Percentiles rank a stretch among this genome's conserved stretches.
Conservation (phyloP, 1,139 yeast genomes). For the Saccharomyces hybrid region DNA sequence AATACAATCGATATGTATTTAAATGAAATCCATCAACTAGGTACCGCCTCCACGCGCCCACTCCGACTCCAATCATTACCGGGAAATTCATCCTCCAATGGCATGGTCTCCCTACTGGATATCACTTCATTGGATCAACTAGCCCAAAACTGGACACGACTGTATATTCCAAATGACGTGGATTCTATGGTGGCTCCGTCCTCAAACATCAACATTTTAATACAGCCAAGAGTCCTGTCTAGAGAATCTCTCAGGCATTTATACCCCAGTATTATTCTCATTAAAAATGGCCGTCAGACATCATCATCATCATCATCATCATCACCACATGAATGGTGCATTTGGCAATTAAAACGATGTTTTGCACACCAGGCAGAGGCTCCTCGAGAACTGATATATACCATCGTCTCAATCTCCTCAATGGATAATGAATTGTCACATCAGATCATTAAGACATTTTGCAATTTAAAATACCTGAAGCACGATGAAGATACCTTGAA, state of each 20-base stretch:
- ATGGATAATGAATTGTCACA: background rate
- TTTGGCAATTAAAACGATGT: background rate
- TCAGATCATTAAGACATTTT: background rate
- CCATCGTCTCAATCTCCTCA: background rate
- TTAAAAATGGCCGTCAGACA: background rate
- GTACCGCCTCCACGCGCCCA: background rate
- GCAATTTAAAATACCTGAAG: background rate
- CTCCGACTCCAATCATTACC: background rate
- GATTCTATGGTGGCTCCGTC: background rate
- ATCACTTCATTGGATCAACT: background rate
- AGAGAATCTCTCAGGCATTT: background rate
- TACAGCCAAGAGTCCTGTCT: background rate
- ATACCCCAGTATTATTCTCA: background rate
- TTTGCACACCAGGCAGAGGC: background rate
- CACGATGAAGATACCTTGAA: background rate
- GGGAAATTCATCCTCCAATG: background rate
- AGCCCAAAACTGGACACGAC: background rate
- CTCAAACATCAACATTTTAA: background rate
- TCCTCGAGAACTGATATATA: background rate
- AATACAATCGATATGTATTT: constrained; percentile 10
- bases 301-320: background rate
- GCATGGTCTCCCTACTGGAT: background rate
- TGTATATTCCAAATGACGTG: background rate
- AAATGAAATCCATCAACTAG: constrained; percentile 8
- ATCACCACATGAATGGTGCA: background rate